phyloP scores from a whole-genome alignment of 2,329 filamentous ascomycete genomes.

The Septoria petroselini region DNA sequence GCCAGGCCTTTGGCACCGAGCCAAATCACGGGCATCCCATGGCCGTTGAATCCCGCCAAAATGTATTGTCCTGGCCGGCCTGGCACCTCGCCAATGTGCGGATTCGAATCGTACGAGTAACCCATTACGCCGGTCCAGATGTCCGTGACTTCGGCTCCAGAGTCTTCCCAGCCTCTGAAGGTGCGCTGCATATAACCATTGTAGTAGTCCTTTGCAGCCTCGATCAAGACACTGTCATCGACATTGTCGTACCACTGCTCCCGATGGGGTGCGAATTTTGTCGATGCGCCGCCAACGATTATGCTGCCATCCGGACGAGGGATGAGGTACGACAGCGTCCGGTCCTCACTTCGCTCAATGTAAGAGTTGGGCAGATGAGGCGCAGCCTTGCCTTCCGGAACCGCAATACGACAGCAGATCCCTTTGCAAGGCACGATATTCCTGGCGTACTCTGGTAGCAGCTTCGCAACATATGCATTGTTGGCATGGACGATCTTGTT shows the following conservation, averaged over 20 bases:
- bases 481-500: conserved; percentile 37
- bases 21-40: conserved; percentile 38
- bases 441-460: conserved; percentile 36
- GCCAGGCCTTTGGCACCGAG: conserved; percentile 43
- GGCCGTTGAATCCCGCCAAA: conserved; percentile 25
- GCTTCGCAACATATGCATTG: conserved; percentile 38
- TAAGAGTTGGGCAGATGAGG: conserved; percentile 25
- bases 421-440: conserved; percentile 38
- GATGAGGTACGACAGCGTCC: conserved; percentile 40
- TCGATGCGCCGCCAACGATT: conserved; percentile 44
- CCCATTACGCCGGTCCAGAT: conserved; percentile 45
- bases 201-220: conserved; percentile 45
- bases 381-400: conserved; percentile 16
- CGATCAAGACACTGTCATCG: conserved; percentile 47
- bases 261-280: conserved; percentile 36
- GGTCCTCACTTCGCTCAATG: conserved; percentile 22
- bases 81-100: conserved; percentile 25
- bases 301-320: conserved; percentile 46
- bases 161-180: conserved; percentile 51
- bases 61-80: conserved; percentile 18
- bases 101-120: conserved; percentile 18
- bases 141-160: conserved; percentile 38
- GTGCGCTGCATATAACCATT: conserved; percentile 48
- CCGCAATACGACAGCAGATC: conserved; percentile 31
- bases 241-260: conserved; percentile 48